These are phyloP conservation scores for Volvariella volvacea DNA, from an alignment of 1,284 basidiomycete genomes.

Conservation along the genomic window DNA sequence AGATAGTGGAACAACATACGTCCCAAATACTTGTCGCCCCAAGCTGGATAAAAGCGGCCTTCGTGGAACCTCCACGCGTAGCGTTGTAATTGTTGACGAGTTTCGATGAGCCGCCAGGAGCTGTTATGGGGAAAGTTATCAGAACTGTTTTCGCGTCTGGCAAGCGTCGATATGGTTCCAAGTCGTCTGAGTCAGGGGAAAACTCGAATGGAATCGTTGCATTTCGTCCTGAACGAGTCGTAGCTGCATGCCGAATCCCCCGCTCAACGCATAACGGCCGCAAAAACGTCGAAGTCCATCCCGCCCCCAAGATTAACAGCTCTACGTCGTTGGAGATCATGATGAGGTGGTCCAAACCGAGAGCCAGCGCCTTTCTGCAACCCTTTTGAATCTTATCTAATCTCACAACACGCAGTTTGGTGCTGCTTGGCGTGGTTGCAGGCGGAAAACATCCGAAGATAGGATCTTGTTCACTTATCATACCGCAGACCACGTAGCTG, in stretches of 20 bases:
- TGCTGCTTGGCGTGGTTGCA: too few species aligned
- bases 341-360: too few species aligned
- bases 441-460: too few species aligned
- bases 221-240: conserved; percentile 43
- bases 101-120: conserved; percentile 33
- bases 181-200: conserved; percentile 36
- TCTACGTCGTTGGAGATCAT: conserved; percentile 28
- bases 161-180: conserved; percentile 34
- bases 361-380: too few species aligned
- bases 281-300: conserved; percentile 63
- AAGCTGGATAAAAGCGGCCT: conserved; percentile 48
- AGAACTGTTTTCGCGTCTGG: conserved; percentile 54
- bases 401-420: too few species aligned
- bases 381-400: too few species aligned
- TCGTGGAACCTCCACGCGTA: conserved; percentile 16
- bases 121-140: conserved; percentile 55
- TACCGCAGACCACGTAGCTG: too few species aligned
- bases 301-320: conserved; percentile 61
- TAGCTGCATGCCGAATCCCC: conserved; percentile 43
- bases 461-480: too few species aligned
- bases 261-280: conserved; percentile 42
- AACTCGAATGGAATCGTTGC: conserved; percentile 44
- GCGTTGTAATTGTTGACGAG: conserved; percentile 27
- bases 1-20: conserved; percentile 26
- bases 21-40: conserved; percentile 60